Base-by-base conservation (phyloP, 139 green algal genomes). In the Tetradesmus lagerheimii region DNA sequence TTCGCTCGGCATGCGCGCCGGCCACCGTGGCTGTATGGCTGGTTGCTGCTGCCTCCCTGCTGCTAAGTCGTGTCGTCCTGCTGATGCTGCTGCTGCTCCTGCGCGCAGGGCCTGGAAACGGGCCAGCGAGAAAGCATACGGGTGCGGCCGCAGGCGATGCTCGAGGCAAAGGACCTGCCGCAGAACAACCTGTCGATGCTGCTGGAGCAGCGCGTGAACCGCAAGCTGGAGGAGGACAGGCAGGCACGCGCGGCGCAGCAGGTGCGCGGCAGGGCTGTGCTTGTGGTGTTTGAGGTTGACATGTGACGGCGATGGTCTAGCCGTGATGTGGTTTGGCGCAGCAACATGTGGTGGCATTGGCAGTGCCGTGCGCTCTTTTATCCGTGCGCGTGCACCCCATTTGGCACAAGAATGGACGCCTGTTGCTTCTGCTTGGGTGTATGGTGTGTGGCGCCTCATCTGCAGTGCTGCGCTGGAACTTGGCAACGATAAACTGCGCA, bases 141-240 rank as follows among this genome's bases (percentile, higher is more conserved):
- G 6, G 90, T 95, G 82, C 95, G 97, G 43, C 97, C 98, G 2
- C 94, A 97, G 88, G 94, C 96, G 2, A 98, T 99, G 96, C 96
- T 99, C 4, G 95, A 96, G 50, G 97, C 97, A 8, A 92, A 91
- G 34, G 97, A 99, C 88, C 94, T 99, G 89, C 97, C 98, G 0
- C 80, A 90, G 31, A 97, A 93, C 78, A 81, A 96, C 66, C 94
- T 99, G 29, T 96, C 86, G 25, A 92, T 97, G 64, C 89, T 98
- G 84, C 79, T 96, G 45, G 95, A 97, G 87, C 80, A 93, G 85
- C 89, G 92, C 18, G 86, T 98, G 38, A 45, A 80, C 14, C 53
- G 66, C 8, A 81, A 78, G 57, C 89, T 97, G 50, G 77, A 93
- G 71, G 23, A 91, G n/a, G 94, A 97, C 86, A 89, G 92, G 15